Evolutionary conservation across 345 rosid species (phyloP), one percentile per base, ranked within the genome.

Genomic region (Pistacia integerrima): DNA sequence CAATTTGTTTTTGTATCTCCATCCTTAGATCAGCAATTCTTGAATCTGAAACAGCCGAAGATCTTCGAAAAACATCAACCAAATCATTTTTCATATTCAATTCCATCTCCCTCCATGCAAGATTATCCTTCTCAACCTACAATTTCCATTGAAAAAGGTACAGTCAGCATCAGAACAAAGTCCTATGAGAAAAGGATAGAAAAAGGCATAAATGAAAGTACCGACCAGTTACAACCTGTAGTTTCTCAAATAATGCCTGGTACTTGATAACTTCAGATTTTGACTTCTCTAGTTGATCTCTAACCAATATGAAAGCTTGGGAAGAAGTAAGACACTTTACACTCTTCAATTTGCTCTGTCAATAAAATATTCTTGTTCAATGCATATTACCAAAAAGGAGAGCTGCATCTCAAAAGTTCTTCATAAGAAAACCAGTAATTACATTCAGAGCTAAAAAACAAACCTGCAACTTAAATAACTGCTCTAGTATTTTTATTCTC

Each of bases 201-300:
- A 51, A 55, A 80, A 63, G 75, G 78, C 78, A 82, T 67, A 83
- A 83, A 79, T 81, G 79, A 84, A 89, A 87, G 85, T 82, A 80
- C 81, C 85, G 81, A 85, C 88, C 88, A 82, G 88, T 85, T 85
- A 86, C 93, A 87, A 96, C 99, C 99, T 96, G 98, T 72, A 93
- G 91, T 90, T 90, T 96, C 91, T 92, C 94, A 49, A 82, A 90
- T 72, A 88, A 79, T 78, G 92, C 88, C 85, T 87, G 96, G 87
- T 88, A 92, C 60, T 78, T 80, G 57, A 74, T 54, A 81, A 89
- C 94, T 81, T 88, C 91, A 46, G 89, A 79, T 81, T 92, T 97
- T 79, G 94, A 87, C 75, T 84, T 92, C 77, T 84, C 92, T 67
- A 97, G 83, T 83, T 92, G 97, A 76, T 90, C 91, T 87, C 80